These are phyloP conservation scores for Davidsoniella eucalypti DNA, from an alignment of 2,329 filamentous ascomycete species.

Conservation along the genomic window DNA sequence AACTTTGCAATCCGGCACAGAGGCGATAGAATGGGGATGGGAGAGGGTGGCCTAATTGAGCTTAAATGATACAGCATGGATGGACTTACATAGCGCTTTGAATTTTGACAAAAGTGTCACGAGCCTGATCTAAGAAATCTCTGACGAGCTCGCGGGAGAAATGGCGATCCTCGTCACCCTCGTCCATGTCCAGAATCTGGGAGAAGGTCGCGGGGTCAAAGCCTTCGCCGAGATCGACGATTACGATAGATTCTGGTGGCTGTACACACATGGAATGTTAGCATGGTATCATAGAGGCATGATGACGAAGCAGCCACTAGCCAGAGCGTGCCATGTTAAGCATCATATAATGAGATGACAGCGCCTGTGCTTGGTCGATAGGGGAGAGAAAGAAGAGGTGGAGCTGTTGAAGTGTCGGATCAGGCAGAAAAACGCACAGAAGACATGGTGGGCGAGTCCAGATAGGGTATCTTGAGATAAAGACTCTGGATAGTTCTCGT, in stretches of 20 bases:
- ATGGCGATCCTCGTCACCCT: constrained; percentile 66
- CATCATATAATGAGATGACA: too few species aligned
- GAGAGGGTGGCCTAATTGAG: background rate
- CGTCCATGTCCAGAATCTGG: constrained; percentile 98
- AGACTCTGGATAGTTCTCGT: background rate
- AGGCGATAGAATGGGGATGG: too few species aligned
- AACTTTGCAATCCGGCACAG: too few species aligned
- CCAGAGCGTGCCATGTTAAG: too few species aligned
- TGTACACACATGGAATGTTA: constrained; percentile 12
- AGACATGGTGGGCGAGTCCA: background rate
- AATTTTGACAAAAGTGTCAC: constrained; percentile 75
- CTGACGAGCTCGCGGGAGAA: constrained; percentile 81
- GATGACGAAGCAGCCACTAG: background rate
- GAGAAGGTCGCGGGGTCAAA: constrained; percentile 72
- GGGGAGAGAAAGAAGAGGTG: background rate
- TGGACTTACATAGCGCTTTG: constrained; percentile 61
- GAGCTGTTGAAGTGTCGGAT: background rate
- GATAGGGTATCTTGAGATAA: background rate
- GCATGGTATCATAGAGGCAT: background rate
- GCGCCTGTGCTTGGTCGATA: background rate
- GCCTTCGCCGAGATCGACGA: constrained; percentile 48
- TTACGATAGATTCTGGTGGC: constrained; percentile 30
- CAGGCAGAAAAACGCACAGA: background rate
- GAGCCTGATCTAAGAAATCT: constrained; percentile 85
- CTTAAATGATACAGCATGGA: background rate